Evolutionary conservation across 768 basidiomycete species (phyloP).

Genomic region (Pisolithus orientalis): DNA sequence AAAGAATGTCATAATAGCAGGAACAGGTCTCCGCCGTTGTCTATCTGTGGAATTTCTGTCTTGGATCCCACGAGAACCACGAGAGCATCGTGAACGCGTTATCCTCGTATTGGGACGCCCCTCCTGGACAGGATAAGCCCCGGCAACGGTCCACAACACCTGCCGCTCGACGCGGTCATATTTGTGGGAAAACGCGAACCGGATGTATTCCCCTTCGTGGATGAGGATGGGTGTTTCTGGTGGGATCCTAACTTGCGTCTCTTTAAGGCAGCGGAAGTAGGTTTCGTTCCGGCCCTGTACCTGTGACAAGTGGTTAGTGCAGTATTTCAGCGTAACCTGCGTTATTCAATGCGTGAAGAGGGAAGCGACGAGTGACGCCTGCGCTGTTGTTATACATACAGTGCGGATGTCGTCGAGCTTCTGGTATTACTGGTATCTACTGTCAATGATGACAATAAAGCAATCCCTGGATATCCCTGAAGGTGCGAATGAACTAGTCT

Average conservation of each 20-base stretch:
- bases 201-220: neutral
- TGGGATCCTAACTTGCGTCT: constrained; percentile 1
- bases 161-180: neutral
- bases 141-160: neutral
- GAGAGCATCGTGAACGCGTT: neutral
- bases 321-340: neutral
- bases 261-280: neutral
- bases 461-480: constrained; percentile 1
- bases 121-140: neutral
- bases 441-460: constrained; percentile 2
- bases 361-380: constrained; percentile 1
- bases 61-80: neutral
- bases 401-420: neutral
- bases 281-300: neutral
- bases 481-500: neutral
- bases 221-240: neutral
- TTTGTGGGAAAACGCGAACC: constrained; percentile 2
- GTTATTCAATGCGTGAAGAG: neutral
- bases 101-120: neutral
- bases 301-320: neutral
- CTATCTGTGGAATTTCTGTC: too few relatives aligned
- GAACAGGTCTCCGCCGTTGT: too few relatives aligned
- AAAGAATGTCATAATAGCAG: too few relatives aligned
- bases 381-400: constrained; percentile 2
- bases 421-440: neutral